Evolutionary conservation across 371 early-diverging fungal species (phyloP), one percentile per base, ranked within the genome.

Genomic region (Mucor mucedo): DNA sequence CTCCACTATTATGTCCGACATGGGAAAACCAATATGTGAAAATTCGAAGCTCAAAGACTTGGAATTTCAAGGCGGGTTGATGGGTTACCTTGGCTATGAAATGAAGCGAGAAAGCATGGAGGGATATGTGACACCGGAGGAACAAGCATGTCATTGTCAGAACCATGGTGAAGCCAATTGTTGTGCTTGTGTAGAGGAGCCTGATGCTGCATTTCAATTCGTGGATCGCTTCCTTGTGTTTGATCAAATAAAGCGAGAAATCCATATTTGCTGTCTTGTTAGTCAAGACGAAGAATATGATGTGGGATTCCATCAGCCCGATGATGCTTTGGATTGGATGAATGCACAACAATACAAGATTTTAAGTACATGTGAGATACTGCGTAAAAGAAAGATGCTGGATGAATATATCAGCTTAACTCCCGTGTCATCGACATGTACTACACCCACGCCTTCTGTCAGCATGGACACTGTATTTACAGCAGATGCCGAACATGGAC

Each of bases 71-170:
- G 88, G 95, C 53, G 98, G 98, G 0, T 73, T 96, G 67, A 78
- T 94, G 1, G 98, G 98, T 0, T 94, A 93, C 69, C 87, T 96
- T 75, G 95, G 94, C 0, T 98, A 97, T 67, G 98, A 95, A 63
- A 93, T 98, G 95, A 93, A 92, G 68, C 70, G 85, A 14, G 95
- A 95, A 71, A 83, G 87, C 54, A 52, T 93, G 73, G 77, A 82
- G 6, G 85, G 87, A 0, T 87, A 86, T 54, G 44, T 41, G 0
- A 69, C 70, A 1, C 86, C 87, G 0, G 27, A 35, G 0, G 76
- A 83, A 49, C 85, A 80, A 41, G 73, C 48, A 28, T 81, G 83
- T 48, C 52, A 40, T 0, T 77, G 80, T 33, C 27, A 48, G 8
- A 62, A 72, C 3, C 74, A 70, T 14, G 52, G 42, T 2, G 13